Conservation (phyloP, 768 basidiomycete genomes). For the Rubroboletus pulcherrimus region DNA sequence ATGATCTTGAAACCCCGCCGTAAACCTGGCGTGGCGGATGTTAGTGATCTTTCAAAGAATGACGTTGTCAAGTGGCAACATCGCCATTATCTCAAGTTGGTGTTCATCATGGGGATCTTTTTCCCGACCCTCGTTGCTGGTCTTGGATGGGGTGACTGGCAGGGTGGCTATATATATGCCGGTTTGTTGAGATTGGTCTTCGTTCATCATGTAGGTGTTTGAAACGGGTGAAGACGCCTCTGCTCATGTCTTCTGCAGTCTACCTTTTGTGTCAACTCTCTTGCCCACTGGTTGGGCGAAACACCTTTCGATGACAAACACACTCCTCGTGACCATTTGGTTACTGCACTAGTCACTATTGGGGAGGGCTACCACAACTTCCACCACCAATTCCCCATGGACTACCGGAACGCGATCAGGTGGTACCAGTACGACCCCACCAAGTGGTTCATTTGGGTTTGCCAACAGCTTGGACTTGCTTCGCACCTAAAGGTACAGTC, state of each 20-base stretch:
- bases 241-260: constrained; percentile 47
- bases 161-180: constrained; percentile 84
- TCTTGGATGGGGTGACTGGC: constrained; percentile 79
- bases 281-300: constrained; percentile 95
- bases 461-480: constrained; percentile 46
- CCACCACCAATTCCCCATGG: constrained; percentile 96
- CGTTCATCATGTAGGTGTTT: constrained; percentile 74
- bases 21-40: constrained; percentile 86
- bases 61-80: constrained; percentile 86
- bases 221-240: not conserved
- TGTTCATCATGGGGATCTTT: constrained; percentile 66
- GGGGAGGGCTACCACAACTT: constrained; percentile 99
- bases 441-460: constrained; percentile 77
- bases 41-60: constrained; percentile 81
- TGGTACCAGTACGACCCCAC: constrained; percentile 91
- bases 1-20: constrained; percentile 90
- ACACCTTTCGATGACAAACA: constrained; percentile 94
- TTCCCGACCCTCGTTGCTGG: constrained; percentile 78
- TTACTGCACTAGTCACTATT: constrained; percentile 87
- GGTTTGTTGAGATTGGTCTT: constrained; percentile 74
- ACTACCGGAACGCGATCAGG: constrained; percentile 93
- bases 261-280: constrained; percentile 95
- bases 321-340: constrained; percentile 82
- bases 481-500: constrained; percentile 49
- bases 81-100: constrained; percentile 66